A percentile compares a stretch with the other conserved stretches of the same genome.
Evolutionary conservation across 148 eudicot genomes (phyloP).

Genomic region (Silene conica): DNA sequence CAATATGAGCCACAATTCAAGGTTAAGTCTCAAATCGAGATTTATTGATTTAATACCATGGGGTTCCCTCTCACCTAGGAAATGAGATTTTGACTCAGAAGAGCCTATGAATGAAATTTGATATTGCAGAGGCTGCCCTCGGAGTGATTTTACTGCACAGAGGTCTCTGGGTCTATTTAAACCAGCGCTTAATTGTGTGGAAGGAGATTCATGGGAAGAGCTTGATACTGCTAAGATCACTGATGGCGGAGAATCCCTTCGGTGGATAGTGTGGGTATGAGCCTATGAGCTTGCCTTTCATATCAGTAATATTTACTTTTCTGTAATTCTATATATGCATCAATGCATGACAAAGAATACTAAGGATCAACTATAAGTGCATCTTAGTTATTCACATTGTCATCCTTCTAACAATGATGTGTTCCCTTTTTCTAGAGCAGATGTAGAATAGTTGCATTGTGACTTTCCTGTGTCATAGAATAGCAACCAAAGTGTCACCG

Average conservation of each 20-base stretch:
- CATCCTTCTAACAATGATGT: too few species aligned
- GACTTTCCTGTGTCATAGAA: too few species aligned
- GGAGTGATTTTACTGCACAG: conserved; percentile 65
- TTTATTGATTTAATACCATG: neutral
- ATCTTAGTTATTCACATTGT: neutral
- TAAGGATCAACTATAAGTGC: neutral
- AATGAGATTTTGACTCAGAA: conserved; percentile 35
- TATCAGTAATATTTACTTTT: neutral
- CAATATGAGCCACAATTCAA: too few species aligned
- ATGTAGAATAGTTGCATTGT: too few species aligned
- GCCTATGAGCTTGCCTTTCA: conserved; percentile 30
- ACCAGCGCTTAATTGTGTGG: conserved; percentile 52
- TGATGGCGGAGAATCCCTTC: conserved; percentile 62
- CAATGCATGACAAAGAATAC: neutral
- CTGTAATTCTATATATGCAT: neutral
- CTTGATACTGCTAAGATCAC: conserved; percentile 59
- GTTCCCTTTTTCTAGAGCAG: too few species aligned
- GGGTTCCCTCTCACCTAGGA: conserved; percentile 13
- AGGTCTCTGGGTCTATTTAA: conserved; percentile 61
- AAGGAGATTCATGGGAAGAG: conserved; percentile 97
- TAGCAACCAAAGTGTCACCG: too few species aligned
- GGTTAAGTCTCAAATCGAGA: neutral
- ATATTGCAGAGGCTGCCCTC: conserved; percentile 86
- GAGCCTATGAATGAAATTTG: conserved; percentile 43
- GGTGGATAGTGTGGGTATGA: conserved; percentile 98